Evolutionary conservation across 2,329 filamentous ascomycete species (phyloP), one percentile per base, ranked within the genome.

Genomic region (Colletotrichum sp.): DNA sequence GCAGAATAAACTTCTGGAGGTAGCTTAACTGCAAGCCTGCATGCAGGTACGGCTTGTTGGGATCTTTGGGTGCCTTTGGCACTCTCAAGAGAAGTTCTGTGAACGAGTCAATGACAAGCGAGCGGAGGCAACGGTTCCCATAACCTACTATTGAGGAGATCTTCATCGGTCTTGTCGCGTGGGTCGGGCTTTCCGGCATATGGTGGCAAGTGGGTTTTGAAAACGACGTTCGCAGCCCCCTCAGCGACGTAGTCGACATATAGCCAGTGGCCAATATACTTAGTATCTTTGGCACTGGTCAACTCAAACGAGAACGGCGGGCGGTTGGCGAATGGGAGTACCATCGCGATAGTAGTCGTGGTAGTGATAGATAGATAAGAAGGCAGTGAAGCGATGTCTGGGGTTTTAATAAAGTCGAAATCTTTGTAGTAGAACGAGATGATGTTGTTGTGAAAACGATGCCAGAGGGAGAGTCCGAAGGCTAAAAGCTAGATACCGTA

Each of bases 201-300:
- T 15, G 39, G 15, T 28, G 52, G 32, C 6, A 55, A 16, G 15
- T 52, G 64, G 1, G 72, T 86, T 81, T 94, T 94, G 66, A 92
- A 75, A 28, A 96, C 93, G 68, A 93, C 90, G 83, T 97, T 96
- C 69, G 95, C 94, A 28, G 94, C 93, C 28, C 95, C 95, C 83
- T 97, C 95, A 30, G 89, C 90, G 26, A 92, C 84, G 73, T 91
- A 85, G 68, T 83, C 18, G 21, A 66, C 64, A 32, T 82, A 67
- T 39, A 59, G 59, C 72, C 62, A 75, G 52, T 52, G 72, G 80
- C 80, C 77, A 79, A 78, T 68, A 70, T 74, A 44, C 21, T 16
- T 21, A 64, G 60, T 32, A 13, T 71, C 28, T n/a, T 49, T 60
- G 26, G 32, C 30, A 21, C 28, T 21, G 34, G 16, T 28, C 63